Evolutionary conservation across 192 early-diverging fungal species (phyloP), one percentile per base, ranked within the genome.

Genomic region (Umbelopsis sp.): DNA sequence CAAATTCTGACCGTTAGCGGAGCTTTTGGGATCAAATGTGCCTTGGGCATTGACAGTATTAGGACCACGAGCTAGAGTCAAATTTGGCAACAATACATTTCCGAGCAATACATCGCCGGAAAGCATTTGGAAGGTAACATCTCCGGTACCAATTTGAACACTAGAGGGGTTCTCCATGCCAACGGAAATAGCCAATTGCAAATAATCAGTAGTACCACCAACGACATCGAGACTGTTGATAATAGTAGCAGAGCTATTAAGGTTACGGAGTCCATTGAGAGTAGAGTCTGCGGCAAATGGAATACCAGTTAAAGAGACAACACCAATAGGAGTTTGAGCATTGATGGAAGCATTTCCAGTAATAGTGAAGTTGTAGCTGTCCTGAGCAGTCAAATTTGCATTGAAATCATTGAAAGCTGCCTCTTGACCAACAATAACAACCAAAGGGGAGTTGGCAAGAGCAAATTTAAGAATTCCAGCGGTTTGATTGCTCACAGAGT

Each of bases 191-290:
- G 71, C 71, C 64, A 88, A 47, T 3, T 75, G 45, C 23, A 88
- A 35, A 47, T 66, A 74, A 21, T 68, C 68, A 44, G 66, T 11
- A 12, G 81, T 79, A 37, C 89, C 89, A 50, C 83, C 87, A 18
- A 75, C 80, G 51, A 90, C 84, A 65, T 82, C 82, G 69, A 90
- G 71, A 27, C 69, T 70, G 76, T 86, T 82, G 41, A 88, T 83
- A 5, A 80, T 64, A 12, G 85, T 77, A 46, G 83, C 84, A 11
- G 81, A 52, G 20, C 78, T 80, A 71, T 82, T 81, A 27, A 90
- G 73, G 22, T 86, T 84, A 61, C 84, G 85, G 37, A 90, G 78
- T 51, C 89, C 89, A 11, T 75, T 67, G 20, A 90, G 71, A 49
- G 66, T 20, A 21, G 85, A 80, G 35, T 78, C 74, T 16, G 84